Evolutionary conservation across 129 eudicot genomes (phyloP).

Genomic region (Lonicera japonica): DNA sequence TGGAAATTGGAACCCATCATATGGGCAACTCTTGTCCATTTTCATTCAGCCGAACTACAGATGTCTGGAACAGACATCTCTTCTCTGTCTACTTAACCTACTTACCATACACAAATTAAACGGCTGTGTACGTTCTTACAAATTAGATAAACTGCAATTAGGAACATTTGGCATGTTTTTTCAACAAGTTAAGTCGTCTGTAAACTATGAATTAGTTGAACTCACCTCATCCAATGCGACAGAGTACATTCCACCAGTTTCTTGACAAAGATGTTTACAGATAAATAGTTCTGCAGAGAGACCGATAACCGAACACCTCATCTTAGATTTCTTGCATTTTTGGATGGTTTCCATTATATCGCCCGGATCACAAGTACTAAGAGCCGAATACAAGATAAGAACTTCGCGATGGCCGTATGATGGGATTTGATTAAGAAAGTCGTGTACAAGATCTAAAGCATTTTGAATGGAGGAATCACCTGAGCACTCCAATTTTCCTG

Average conservation of each 20-base stretch:
- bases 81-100: too few relatives aligned
- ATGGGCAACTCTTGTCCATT: too few relatives aligned
- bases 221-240: constrained; percentile 97
- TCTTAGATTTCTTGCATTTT: constrained; percentile 79
- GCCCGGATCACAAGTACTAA: constrained; percentile 96
- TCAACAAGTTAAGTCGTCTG: neutral
- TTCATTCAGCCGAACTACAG: too few relatives aligned
- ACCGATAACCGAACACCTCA: constrained; percentile 94
- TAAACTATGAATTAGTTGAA: neutral
- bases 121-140: too few relatives aligned
- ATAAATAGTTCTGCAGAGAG: constrained; percentile 92
- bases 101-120: too few relatives aligned
- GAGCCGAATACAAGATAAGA: constrained; percentile 76
- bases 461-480: constrained; percentile 95
- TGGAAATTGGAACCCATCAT: too few relatives aligned
- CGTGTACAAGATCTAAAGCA: constrained; percentile 85
- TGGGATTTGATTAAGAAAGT: constrained; percentile 69
- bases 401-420: constrained; percentile 96
- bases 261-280: constrained; percentile 87
- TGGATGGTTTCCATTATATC: constrained; percentile 84
- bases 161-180: neutral
- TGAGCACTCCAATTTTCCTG: constrained; percentile 84
- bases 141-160: constrained; percentile 7
- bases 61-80: too few relatives aligned
- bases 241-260: constrained; percentile 92